Evolutionary conservation across 345 rosid species (phyloP).

Genomic region (Mangifera indica): DNA sequence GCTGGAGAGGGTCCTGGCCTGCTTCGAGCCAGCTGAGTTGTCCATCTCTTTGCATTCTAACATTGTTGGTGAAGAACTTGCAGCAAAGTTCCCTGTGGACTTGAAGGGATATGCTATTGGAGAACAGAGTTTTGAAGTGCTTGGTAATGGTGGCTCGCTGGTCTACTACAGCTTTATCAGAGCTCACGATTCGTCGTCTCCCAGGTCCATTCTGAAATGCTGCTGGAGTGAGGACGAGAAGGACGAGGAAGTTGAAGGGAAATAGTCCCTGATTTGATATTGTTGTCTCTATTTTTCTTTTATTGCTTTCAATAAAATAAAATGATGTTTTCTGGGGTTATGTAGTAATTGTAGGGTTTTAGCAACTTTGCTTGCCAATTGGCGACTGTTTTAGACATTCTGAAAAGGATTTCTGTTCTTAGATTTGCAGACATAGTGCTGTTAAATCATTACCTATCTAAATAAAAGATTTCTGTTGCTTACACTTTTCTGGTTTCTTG

Average conservation of each 20-base stretch:
- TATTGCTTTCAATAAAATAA: constrained; percentile 1
- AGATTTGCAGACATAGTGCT: constrained; percentile 1
- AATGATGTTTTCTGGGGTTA: constrained; percentile 13
- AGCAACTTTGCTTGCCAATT: neutral
- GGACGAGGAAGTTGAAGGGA: constrained; percentile 37
- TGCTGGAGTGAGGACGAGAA: constrained; percentile 56
- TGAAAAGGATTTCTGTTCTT: neutral
- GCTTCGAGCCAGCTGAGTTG: constrained; percentile 74
- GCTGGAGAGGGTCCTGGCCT: constrained; percentile 70
- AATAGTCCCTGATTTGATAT: neutral
- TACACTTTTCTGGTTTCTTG: neutral
- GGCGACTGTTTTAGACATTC: neutral
- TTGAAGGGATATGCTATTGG: constrained; percentile 47
- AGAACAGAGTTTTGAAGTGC: constrained; percentile 36
- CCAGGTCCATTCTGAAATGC: constrained; percentile 53
- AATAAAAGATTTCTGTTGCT: neutral
- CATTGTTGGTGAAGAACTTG: constrained; percentile 23
- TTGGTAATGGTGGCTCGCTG: constrained; percentile 45
- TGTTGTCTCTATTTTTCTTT: neutral
- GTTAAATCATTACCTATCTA: neutral
- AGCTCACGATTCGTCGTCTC: constrained; percentile 39
- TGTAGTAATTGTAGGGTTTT: constrained; percentile 12
- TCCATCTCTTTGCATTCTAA: constrained; percentile 68
- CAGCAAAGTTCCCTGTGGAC: constrained; percentile 35
- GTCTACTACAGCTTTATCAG: constrained; percentile 44